phyloP scores from a whole-genome alignment of 306 rosid species.

The Glycine latifolia region DNA sequence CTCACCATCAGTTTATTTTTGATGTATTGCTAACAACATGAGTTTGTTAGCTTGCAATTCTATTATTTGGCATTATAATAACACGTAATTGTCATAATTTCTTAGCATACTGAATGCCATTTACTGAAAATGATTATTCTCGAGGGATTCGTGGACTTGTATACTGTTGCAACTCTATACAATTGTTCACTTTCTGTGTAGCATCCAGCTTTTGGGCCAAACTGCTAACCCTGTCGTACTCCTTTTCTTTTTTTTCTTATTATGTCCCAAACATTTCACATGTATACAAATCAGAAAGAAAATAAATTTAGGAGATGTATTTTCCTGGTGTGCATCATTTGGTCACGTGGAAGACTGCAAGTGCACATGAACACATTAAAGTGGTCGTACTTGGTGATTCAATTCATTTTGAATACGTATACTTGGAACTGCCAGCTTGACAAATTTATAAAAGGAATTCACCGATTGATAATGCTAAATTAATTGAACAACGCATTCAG shows the following conservation, averaged over 20 bases:
- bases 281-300: too few species aligned
- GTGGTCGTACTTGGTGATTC: background rate
- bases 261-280: background rate
- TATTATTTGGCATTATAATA: constrained; percentile 40
- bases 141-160: constrained; percentile 26
- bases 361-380: constrained; percentile 25
- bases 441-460: background rate
- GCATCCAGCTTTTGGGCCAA: too few species aligned
- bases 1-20: constrained; percentile 27
- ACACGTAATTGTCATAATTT: constrained; percentile 26
- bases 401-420: constrained; percentile 16
- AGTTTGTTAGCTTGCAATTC: constrained; percentile 38
- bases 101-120: background rate
- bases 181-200: constrained; percentile 9
- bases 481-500: too few species aligned
- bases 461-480: too few species aligned
- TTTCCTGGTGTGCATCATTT: too few species aligned
- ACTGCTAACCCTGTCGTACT: background rate
- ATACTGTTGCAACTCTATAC: background rate
- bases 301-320: too few species aligned
- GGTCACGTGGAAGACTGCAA: background rate
- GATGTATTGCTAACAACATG: constrained; percentile 16
- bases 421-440: too few species aligned
- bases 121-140: background rate
- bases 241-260: background rate